Evolutionary conservation across 345 rosid genomes (phyloP), one percentile per base, ranked within the genome.

Genomic region (Rhizophora apiculata): DNA sequence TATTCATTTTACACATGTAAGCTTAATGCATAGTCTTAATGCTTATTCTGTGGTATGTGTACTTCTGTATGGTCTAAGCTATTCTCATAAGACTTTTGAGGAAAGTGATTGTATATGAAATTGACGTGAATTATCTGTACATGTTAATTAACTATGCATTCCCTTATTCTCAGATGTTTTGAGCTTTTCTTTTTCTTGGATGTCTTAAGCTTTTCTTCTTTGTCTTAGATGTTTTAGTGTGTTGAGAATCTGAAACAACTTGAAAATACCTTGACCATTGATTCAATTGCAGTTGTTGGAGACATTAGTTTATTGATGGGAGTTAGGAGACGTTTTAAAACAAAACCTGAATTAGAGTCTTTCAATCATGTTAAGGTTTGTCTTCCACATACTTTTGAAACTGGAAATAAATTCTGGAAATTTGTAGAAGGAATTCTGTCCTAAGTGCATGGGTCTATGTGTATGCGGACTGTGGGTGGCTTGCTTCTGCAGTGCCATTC

Each of bases 1-100:
- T 22, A 82, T 89, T 79, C 92, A 89, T 85, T 91, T 86, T 79
- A 94, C 99, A 15, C 99, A 91, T 77, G 99, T 94, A 85, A 85
- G 98, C 63, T 73, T 64, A 59, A 57, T 36, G 30, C 43, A 34
- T 63, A 27, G n/a, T 65, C 16, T 13, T 53, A 39, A 19, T 67
- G 24, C 43, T 22, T 31, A 39, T 60, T 26, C 46, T 71, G 48
- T 43, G 22, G 55, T 59, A 54, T 1, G 18, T 53, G 46, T 29
- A 10, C 53, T 34, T 57, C 32, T 59, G 62, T 37, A 62, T 31
- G 48, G 19, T 43, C 29, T 68, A 43, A 18, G 51, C 34, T 60
- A 52, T 53, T 59, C 27, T 57, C 34, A 34, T 62, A 46, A 20
- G 37, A 34, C 37, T 34, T 34, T 34, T 8, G 37, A 1, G 48